Evolutionary conservation across 2,329 filamentous ascomycete species (phyloP).

Genomic region (Trichoderma sp.): DNA sequence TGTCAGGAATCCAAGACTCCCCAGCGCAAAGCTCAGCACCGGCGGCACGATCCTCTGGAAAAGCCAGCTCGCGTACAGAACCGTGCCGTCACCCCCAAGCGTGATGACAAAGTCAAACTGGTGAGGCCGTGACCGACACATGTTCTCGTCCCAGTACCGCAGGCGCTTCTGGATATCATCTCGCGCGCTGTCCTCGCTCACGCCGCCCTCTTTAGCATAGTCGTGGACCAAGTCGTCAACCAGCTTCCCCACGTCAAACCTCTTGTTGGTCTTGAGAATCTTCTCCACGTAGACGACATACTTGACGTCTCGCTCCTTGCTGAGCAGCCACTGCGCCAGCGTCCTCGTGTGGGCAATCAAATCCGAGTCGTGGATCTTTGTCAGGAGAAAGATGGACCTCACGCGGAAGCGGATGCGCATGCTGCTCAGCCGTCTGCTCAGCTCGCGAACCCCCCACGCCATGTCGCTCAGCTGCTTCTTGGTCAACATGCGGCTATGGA

Average conservation of each 20-base stretch:
- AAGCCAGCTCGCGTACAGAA: slow-evolving; percentile 92
- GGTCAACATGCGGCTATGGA: slow-evolving; percentile 73
- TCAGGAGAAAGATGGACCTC: slow-evolving; percentile 79
- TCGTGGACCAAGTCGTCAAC: slow-evolving; percentile 55
- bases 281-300: slow-evolving; percentile 85
- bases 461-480: slow-evolving; percentile 96
- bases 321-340: slow-evolving; percentile 76
- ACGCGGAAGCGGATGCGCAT: slow-evolving; percentile 80
- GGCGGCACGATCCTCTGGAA: slow-evolving; percentile 95
- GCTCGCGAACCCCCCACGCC: slow-evolving; percentile 90
- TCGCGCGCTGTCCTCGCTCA: slow-evolving; percentile 34
- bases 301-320: slow-evolving; percentile 59
- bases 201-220: slow-evolving; percentile 38
- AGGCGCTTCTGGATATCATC: slow-evolving; percentile 52
- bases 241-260: slow-evolving; percentile 71
- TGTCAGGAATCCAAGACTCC: slow-evolving; percentile 90
- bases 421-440: slow-evolving; percentile 80
- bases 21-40: slow-evolving; percentile 84
- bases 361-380: slow-evolving; percentile 84
- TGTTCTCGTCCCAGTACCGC: slow-evolving; percentile 76
- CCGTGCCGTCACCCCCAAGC: slow-evolving; percentile 92
- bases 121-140: slow-evolving; percentile 75
- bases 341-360: slow-evolving; percentile 75
- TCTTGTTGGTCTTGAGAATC: slow-evolving; percentile 64
- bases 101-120: slow-evolving; percentile 93